phyloP scores from a whole-genome alignment of 2,329 filamentous ascomycete genomes.

The Venturia oleaginea region DNA sequence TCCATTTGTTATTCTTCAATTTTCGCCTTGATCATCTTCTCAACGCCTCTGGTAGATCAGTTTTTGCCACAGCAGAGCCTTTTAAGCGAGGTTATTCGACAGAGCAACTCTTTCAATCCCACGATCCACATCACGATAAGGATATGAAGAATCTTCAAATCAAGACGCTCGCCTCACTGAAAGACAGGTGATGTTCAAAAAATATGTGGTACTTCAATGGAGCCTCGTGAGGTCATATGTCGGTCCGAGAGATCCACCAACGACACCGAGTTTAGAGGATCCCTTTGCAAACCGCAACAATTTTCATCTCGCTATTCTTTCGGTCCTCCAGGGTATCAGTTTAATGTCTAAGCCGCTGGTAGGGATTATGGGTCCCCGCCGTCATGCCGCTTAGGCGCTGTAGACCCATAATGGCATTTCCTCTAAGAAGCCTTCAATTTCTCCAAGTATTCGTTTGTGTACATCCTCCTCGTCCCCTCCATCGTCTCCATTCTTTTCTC shows the following conservation, averaged over 20 bases:
- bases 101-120: neutral
- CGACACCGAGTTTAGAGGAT: neutral
- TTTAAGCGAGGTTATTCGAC: neutral
- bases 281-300: neutral
- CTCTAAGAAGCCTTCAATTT: neutral
- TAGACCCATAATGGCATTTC: neutral
- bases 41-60: neutral
- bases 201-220: neutral
- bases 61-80: neutral
- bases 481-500: neutral
- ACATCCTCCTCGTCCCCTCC: neutral
- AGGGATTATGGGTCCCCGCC: neutral
- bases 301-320: neutral
- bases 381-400: neutral
- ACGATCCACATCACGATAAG: no score
- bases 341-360: neutral
- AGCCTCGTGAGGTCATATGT: constrained; percentile 2
- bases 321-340: neutral
- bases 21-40: neutral
- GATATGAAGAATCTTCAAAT: neutral
- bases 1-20: neutral
- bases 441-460: neutral
- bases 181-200: neutral
- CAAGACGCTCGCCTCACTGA: neutral
- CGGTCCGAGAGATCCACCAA: neutral